phyloP scores from a whole-genome alignment of 2,329 filamentous ascomycete species.

The Tolypocladium endophyticum region DNA sequence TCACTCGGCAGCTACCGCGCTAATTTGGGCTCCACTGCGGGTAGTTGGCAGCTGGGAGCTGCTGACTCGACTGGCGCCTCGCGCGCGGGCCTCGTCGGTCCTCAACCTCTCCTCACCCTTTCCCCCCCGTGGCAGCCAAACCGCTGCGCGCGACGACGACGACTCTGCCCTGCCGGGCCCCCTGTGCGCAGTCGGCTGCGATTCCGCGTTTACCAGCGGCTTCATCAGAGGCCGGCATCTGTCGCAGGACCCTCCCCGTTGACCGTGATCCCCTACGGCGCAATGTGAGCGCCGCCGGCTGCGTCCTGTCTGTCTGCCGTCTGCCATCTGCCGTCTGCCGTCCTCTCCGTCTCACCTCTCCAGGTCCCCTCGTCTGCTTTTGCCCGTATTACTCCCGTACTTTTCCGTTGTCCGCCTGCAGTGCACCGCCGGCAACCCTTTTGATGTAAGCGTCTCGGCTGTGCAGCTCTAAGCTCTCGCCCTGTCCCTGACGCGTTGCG shows the following conservation, averaged over 20 bases:
- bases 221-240: neutral
- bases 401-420: neutral
- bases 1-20: neutral
- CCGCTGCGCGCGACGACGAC: neutral
- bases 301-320: conserved; percentile 1
- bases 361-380: neutral
- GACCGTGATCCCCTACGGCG: conserved; percentile 7
- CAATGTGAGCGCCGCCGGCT: conserved; percentile 7
- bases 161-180: neutral
- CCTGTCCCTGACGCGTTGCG: neutral
- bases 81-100: neutral
- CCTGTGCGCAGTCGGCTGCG: neutral
- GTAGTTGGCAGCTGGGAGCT: neutral
- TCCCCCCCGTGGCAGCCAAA: neutral
- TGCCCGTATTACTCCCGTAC: neutral
- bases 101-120: neutral
- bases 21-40: neutral
- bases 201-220: neutral
- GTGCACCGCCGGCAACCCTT: neutral
- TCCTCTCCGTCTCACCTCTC: conserved; percentile 2
- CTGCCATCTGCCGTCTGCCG: conserved; percentile 4
- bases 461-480: neutral
- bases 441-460: neutral
- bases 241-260: neutral
- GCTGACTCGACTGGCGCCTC: neutral